Evolutionary conservation across 306 rosid species (phyloP).

Genomic region (Arachis hypogaea): DNA sequence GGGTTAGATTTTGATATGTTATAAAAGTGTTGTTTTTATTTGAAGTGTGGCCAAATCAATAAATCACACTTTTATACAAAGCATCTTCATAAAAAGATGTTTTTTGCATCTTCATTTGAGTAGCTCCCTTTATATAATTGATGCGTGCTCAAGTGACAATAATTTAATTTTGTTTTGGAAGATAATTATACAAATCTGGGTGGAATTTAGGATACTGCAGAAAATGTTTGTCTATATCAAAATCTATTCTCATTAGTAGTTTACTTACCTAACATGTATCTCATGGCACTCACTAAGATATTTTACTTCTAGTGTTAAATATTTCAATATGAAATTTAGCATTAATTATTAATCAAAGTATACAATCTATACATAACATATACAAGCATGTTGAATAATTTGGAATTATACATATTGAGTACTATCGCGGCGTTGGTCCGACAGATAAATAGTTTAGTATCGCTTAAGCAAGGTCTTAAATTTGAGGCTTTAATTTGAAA

Average conservation of each 20-base stretch:
- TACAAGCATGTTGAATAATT: not conserved
- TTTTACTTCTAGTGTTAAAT: conserved; percentile 3
- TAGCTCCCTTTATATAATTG: not conserved
- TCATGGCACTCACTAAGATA: not conserved
- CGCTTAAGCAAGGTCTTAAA: too few relatives aligned
- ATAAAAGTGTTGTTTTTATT: too few relatives aligned
- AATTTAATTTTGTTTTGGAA: not conserved
- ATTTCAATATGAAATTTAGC: not conserved
- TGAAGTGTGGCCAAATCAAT: too few relatives aligned
- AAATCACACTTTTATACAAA: too few relatives aligned
- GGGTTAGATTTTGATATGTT: too few relatives aligned
- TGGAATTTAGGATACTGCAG: too few relatives aligned
- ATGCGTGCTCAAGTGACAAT: not conserved
- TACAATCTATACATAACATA: conserved; percentile 3
- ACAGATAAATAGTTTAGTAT: too few relatives aligned
- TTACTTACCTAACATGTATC: not conserved
- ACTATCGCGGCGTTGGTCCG: too few relatives aligned
- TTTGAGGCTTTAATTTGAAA: too few relatives aligned
- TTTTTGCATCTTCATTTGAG: too few relatives aligned
- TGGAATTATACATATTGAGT: too few relatives aligned
- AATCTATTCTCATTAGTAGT: not conserved
- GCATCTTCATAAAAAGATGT: too few relatives aligned
- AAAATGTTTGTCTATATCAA: not conserved
- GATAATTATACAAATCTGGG: not conserved
- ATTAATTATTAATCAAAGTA: not conserved